These are phyloP conservation scores for Talaromyces albobiverticillius DNA, from an alignment of 2,329 filamentous ascomycete species.

Conservation along the genomic window DNA sequence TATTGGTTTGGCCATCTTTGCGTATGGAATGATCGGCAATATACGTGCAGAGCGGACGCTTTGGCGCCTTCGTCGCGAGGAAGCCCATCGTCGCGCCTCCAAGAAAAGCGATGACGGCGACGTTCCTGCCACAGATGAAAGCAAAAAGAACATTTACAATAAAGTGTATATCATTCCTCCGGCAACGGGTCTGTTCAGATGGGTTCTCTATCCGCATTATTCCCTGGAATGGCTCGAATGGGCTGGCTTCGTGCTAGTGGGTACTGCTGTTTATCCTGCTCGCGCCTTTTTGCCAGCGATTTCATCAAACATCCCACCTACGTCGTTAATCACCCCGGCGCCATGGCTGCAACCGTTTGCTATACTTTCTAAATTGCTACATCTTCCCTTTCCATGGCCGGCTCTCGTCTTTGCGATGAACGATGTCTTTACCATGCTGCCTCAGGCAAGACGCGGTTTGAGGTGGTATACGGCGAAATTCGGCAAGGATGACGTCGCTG, in stretches of 20 bases:
- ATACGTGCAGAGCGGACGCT: slow-evolving; percentile 88
- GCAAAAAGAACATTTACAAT: slow-evolving; percentile 54
- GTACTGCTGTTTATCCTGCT: slow-evolving; percentile 32
- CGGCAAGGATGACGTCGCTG: slow-evolving; percentile 74
- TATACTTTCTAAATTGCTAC: slow-evolving; percentile 23
- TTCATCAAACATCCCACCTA: slow-evolving; percentile 15
- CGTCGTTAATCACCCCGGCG: slow-evolving; percentile 28
- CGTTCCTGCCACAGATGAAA: slow-evolving; percentile 23
- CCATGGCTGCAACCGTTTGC: slow-evolving; percentile 36
- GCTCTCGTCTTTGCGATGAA: slow-evolving; percentile 81
- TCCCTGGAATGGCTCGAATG: slow-evolving; percentile 97
- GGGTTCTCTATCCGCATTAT: slow-evolving; percentile 88
- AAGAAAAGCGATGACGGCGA: slow-evolving; percentile 28
- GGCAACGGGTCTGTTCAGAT: slow-evolving; percentile 74
- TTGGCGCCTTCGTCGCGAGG: slow-evolving; percentile 75
- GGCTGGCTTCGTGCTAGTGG: slow-evolving; percentile 75
- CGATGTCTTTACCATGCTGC: slow-evolving; percentile 85
- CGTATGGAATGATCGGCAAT: slow-evolving; percentile 72
- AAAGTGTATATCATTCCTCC: slow-evolving; percentile 87
- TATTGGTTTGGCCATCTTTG: slow-evolving; percentile 71
- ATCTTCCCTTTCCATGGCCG: slow-evolving; percentile 61
- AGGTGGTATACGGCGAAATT: slow-evolving; percentile 87
- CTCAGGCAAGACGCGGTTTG: slow-evolving; percentile 75
- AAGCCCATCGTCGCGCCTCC: slow-evolving; percentile 47
- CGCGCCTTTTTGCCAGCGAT: slow-evolving; percentile 1